Conservation (phyloP, 495 filamentous ascomycete genomes). For the Chaetomium fimeti region DNA sequence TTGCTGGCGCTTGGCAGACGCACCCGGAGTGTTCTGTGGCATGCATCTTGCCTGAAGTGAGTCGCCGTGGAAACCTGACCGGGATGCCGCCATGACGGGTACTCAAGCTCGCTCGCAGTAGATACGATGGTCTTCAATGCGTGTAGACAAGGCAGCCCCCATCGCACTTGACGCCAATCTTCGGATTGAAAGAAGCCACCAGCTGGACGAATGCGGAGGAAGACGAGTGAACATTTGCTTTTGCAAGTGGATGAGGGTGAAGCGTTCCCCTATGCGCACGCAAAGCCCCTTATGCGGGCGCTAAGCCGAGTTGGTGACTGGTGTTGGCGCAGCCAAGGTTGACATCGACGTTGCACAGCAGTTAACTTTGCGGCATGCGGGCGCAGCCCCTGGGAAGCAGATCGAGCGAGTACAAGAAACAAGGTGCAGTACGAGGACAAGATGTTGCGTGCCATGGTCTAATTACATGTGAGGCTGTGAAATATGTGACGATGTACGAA, state of each 20-base stretch:
- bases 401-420: no score
- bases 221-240: neutral
- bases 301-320: neutral
- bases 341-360: neutral
- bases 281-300: neutral
- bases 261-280: conserved; percentile 4
- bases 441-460: no score
- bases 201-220: neutral
- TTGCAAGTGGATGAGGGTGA: neutral
- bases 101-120: neutral
- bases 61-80: neutral
- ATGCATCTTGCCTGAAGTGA: neutral
- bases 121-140: neutral
- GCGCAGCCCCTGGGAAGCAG: no score
- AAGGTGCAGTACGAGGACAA: no score
- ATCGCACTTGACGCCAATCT: neutral
- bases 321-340: neutral
- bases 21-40: neutral
- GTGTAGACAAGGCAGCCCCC: neutral
- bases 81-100: neutral
- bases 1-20: neutral
- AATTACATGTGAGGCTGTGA: no score
- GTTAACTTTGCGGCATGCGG: neutral
- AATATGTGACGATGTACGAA: no score
- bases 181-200: neutral